Evolutionary conservation across 306 rosid genomes (phyloP), one percentile per base, ranked within the genome.

Genomic region (Malus sylvestris): DNA sequence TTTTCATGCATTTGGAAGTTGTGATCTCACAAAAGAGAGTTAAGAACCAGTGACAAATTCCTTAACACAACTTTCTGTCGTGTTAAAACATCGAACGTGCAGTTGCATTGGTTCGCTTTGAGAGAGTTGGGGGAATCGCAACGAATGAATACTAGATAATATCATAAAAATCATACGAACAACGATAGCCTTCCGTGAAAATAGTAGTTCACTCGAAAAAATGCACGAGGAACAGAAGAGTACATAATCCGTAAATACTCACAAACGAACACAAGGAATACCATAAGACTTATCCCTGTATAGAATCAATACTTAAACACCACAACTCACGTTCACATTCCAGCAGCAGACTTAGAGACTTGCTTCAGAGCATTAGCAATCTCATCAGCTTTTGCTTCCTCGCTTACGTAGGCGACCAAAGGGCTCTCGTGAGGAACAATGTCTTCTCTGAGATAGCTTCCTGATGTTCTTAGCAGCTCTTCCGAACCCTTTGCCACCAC

Each of bases 401-500:
- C 87, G 25, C 70, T 77, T 4, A 86, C 71, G 12, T 5, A 59
- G 18, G 65, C 9, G 44, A 85, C 77, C 67, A 91, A 73, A n/a
- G 92, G 93, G 78, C 93, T 91, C 76, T 86, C 87, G 16, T 78
- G 77, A 14, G 97, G 96, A 10, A 93, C 93, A 12, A 80, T 75
- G 68, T 93, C 98, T 10, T 84, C 96, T 73, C 85, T 91, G 3
- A 72, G 86, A 68, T 89, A 91, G 79, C 97, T 93, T 77, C 93
- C 98, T 13, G 89, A 76, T 74, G 96, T 81, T 88, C 97, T 81
- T 22, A 88, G 90, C 40, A 87, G 81, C 78, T 87, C 82, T 35
- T 87, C 91, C 27, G 91, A 87, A 35, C 93, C 96, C 61, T 84
- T 87, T 38, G 80, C 51, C 22, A 83, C 89, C 65, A 82, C 81